A percentile compares a stretch with the other conserved stretches of the same genome.
These are phyloP conservation scores for Zopfia rhizophila DNA, from an alignment of 2,329 filamentous ascomycete genomes.

Conservation along the genomic window DNA sequence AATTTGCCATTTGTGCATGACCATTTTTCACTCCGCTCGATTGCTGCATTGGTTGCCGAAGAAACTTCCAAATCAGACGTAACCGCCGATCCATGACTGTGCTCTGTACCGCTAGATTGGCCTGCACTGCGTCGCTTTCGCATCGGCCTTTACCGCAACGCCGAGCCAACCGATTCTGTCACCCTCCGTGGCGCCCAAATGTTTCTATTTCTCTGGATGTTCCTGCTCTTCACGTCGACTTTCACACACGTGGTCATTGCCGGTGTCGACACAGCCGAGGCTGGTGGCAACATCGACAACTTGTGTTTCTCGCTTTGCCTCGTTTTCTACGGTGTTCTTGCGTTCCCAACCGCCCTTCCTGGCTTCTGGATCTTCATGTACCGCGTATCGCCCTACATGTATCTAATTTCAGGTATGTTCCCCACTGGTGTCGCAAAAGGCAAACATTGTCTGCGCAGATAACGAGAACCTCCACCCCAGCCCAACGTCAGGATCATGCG, in stretches of 20 bases:
- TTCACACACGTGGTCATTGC: constrained; percentile 84
- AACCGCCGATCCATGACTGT: constrained; percentile 8
- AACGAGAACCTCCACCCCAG: constrained; percentile 77
- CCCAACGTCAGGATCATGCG: constrained; percentile 63
- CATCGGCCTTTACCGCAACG: constrained; percentile 79
- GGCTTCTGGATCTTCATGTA: constrained; percentile 89
- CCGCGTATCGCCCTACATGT: constrained; percentile 82
- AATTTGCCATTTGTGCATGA: constrained; percentile 9
- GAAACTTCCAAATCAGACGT: constrained; percentile 3
- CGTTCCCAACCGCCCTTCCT: constrained; percentile 69
- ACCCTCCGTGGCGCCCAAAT: constrained; percentile 78
- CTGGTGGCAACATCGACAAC: constrained; percentile 79
- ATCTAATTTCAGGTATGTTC: constrained; percentile 78
- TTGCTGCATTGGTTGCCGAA: constrained; percentile 5
- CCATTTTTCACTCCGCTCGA: constrained; percentile 11
- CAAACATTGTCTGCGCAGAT: constrained; percentile 70
- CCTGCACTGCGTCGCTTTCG: too few species aligned
- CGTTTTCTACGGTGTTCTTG: constrained; percentile 80
- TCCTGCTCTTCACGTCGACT: constrained; percentile 83
- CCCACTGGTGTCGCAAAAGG: constrained; percentile 74
- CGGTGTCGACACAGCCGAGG: constrained; percentile 78
- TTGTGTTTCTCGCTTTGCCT: constrained; percentile 77
- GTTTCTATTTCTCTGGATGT: constrained; percentile 79
- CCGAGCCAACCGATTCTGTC: constrained; percentile 68
- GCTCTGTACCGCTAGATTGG: constrained; percentile 5